These are phyloP conservation scores for Amoebophrya sp. DNA, from an alignment of 169 alveolate species.

Conservation along the genomic window DNA sequence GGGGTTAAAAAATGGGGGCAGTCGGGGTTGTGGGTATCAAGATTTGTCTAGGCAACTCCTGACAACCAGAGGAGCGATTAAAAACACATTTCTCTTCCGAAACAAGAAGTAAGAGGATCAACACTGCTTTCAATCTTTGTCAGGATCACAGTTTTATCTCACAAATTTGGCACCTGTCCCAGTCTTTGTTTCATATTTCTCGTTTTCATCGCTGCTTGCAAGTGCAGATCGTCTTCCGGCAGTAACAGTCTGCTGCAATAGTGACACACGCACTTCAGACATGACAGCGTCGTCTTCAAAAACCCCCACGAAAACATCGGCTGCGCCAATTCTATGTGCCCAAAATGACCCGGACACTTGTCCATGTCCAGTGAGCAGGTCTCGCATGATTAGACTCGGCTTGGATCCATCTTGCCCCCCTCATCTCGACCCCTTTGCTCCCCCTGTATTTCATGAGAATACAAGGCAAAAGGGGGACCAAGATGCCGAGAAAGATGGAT, in stretches of 20 bases:
- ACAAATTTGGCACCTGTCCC: slow-evolving; percentile 43
- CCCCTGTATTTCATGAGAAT: no score
- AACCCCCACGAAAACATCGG: slow-evolving; percentile 85
- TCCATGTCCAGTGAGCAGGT: slow-evolving; percentile 89
- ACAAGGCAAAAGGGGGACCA: no score
- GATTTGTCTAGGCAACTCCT: no score
- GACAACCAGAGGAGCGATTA: slow-evolving; percentile 28
- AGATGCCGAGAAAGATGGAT: no score
- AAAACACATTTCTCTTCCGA: slow-evolving; percentile 49
- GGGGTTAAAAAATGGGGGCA: no score
- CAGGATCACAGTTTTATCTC: slow-evolving; percentile 33
- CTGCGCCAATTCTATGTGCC: slow-evolving; percentile 88
- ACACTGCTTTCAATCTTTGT: not conserved
- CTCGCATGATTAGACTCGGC: no score
- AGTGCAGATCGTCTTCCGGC: slow-evolving; percentile 69
- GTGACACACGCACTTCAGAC: slow-evolving; percentile 92
- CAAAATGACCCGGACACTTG: slow-evolving; percentile 99
- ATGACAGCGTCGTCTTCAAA: slow-evolving; percentile 76
- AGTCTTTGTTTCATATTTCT: slow-evolving; percentile 64
- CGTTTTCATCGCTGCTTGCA: slow-evolving; percentile 56
- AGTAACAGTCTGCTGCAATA: slow-evolving; percentile 83
- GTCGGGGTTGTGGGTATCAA: no score
- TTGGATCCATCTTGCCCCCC: no score
- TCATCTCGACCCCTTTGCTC: no score
- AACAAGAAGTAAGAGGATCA: not conserved